Evolutionary conservation across 768 basidiomycete genomes (phyloP).

Genomic region (Dioszegia hungarica): DNA sequence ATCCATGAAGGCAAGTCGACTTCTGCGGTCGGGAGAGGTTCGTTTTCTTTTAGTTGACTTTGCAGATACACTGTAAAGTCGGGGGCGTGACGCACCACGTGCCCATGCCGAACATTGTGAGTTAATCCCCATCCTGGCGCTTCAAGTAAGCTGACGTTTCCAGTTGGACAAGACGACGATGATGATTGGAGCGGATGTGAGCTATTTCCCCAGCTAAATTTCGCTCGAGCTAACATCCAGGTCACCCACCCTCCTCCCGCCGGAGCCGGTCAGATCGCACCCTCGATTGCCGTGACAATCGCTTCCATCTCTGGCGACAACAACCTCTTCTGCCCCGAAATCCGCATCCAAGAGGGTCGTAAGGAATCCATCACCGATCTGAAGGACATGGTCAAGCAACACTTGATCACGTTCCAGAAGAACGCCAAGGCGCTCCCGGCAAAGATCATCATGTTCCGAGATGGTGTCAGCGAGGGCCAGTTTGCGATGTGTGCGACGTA

Average conservation of each 20-base stretch:
- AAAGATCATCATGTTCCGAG: slow-evolving; percentile 47
- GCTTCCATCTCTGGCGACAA: slow-evolving; percentile 29
- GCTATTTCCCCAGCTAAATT: background rate
- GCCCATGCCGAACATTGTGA: slow-evolving; percentile 18
- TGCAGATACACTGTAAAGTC: slow-evolving; percentile 39
- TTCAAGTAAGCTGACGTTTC: background rate
- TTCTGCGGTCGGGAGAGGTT: background rate
- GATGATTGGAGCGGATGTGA: slow-evolving; percentile 40
- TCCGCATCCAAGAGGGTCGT: slow-evolving; percentile 45
- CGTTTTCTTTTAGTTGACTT: background rate
- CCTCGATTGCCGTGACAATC: slow-evolving; percentile 38
- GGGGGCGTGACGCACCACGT: slow-evolving; percentile 46
- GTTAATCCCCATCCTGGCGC: background rate
- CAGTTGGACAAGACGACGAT: slow-evolving; percentile 29
- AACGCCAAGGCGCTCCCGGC: slow-evolving; percentile 32
- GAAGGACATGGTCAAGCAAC: slow-evolving; percentile 28
- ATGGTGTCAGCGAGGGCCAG: slow-evolving; percentile 47
- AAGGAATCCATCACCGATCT: slow-evolving; percentile 47
- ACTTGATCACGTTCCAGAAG: slow-evolving; percentile 36
- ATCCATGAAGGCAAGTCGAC: slow-evolving; percentile 2
- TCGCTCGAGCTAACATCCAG: background rate
- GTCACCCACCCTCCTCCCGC: slow-evolving; percentile 29
- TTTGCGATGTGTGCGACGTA: slow-evolving; percentile 41
- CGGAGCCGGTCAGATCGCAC: slow-evolving; percentile 10
- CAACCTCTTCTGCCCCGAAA: slow-evolving; percentile 18